These are phyloP conservation scores for Apocynum venetum DNA, from an alignment of 257 asterid genomes.

Conservation along the genomic window DNA sequence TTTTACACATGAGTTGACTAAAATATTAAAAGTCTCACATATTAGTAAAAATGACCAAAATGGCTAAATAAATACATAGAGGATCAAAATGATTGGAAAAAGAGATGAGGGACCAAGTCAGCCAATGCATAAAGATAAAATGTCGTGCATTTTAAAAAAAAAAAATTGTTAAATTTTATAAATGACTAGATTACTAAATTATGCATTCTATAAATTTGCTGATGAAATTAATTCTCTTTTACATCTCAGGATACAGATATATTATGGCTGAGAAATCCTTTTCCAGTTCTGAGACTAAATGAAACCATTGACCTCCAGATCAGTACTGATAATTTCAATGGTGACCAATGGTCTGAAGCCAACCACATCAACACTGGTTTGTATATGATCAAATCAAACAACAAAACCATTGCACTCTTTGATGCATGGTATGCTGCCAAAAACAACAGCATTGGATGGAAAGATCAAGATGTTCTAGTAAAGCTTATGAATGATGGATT, in stretches of 20 bases:
- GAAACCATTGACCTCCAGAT: conserved; percentile 34
- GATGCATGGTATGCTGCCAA: conserved; percentile 35
- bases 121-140: too few species aligned
- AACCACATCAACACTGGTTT: conserved; percentile 50
- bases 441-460: conserved; percentile 23
- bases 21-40: too few species aligned
- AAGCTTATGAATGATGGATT: conserved; percentile 20
- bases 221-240: background rate
- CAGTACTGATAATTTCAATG: conserved; percentile 35
- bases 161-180: too few species aligned
- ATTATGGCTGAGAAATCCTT: conserved; percentile 50
- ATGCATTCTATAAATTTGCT: too few species aligned
- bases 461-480: conserved; percentile 48
- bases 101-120: too few species aligned
- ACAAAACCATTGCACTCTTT: conserved; percentile 36
- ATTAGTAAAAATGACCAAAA: too few species aligned
- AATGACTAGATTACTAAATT: too few species aligned
- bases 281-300: conserved; percentile 18
- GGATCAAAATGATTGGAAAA: too few species aligned
- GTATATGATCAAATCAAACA: conserved; percentile 48
- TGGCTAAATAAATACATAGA: too few species aligned
- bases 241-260: conserved; percentile 45
- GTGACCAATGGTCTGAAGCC: conserved; percentile 19
- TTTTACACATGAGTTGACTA: too few species aligned
- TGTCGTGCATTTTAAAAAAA: too few species aligned